Evolutionary conservation across 352 stramenopile species (phyloP), one percentile per base, ranked within the genome.

Genomic region (Thalassiosira mediterranea): DNA sequence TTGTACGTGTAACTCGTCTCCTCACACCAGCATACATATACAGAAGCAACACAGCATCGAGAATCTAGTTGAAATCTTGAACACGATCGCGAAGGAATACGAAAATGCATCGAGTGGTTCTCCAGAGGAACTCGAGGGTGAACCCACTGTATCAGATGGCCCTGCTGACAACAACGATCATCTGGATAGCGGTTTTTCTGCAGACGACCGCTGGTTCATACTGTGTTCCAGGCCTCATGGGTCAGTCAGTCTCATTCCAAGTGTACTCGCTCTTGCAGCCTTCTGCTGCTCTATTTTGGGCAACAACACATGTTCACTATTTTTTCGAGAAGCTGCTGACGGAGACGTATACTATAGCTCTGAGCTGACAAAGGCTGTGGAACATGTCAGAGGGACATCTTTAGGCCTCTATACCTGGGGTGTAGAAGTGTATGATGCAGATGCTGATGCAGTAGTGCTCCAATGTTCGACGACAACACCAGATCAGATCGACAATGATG

Each of bases 31-130:
- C n/a, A n/a, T n/a, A n/a, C n/a, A n/a, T n/a, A n/a, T n/a, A n/a
- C n/a, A n/a, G n/a, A n/a, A n/a, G n/a, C n/a, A 76, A n/a, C 67
- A 76, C 47, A 76, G 57, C 49, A 63, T 70, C n/a, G 59, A 70
- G 13, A 76, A 64, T 13, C 53, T 70, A 47, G 58, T 69, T 42
- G n/a, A n/a, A 5, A 61, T 76, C n/a, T 46, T 76, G 29, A 15
- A 56, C 11, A 70, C 25, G 11, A 57, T 76, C 38, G 47, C 29
- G 13, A 5, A 4, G 32, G 66, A 56, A 15, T 76, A 49, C 40
- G 66, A 76, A 21, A 42, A 62, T 52, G 4, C 32, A 13, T 59
- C 44, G 23, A 53, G 25, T 29, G 32, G 49, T 21, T 29, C 37
- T 19, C 26, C 11, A n/a, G 15, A 57, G 17, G 46, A 49, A 17